These are phyloP conservation scores for Xylariaceae sp. DNA, from an alignment of 2,329 filamentous ascomycete genomes.

Conservation along the genomic window DNA sequence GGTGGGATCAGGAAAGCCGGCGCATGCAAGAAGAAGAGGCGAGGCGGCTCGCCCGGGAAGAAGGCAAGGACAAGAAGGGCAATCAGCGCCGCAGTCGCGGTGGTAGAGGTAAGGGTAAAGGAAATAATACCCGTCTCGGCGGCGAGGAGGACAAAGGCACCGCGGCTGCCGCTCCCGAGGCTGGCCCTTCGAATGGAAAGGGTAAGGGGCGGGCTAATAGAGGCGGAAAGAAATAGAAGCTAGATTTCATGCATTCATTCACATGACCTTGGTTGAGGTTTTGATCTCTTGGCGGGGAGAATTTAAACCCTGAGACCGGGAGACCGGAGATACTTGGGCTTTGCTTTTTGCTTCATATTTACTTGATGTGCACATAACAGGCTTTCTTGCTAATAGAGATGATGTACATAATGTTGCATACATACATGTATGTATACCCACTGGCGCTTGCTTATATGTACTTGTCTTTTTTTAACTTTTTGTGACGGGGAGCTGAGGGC, in stretches of 20 bases:
- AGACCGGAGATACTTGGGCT: no score
- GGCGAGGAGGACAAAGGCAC: slow-evolving; percentile 2
- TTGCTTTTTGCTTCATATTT: no score
- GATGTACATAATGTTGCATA: no score
- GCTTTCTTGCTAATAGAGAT: no score
- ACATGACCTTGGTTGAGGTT: slow-evolving; percentile 9
- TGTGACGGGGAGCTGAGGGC: no score
- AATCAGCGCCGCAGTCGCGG: slow-evolving; percentile 11
- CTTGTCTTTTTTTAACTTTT: no score
- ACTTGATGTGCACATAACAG: no score
- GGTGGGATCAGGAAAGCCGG: slow-evolving; percentile 85
- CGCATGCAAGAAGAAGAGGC: slow-evolving; percentile 61
- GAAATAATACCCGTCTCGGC: slow-evolving; percentile 3
- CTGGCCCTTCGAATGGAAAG: slow-evolving; percentile 7
- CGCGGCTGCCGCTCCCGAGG: slow-evolving; percentile 1
- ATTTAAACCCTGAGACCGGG: no score
- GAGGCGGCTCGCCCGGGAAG: slow-evolving; percentile 35
- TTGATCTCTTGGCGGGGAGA: no score
- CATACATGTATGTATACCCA: no score
- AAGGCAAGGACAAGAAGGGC: slow-evolving; percentile 34
- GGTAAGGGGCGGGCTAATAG: slow-evolving; percentile 9
- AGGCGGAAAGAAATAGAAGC: slow-evolving; percentile 13
- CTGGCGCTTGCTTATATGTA: no score
- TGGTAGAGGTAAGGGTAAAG: slow-evolving; percentile 8
- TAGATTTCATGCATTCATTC: slow-evolving; percentile 13